Conservation (phyloP, 192 early-diverging fungal species). For the Chytriomyces hyalinus region DNA sequence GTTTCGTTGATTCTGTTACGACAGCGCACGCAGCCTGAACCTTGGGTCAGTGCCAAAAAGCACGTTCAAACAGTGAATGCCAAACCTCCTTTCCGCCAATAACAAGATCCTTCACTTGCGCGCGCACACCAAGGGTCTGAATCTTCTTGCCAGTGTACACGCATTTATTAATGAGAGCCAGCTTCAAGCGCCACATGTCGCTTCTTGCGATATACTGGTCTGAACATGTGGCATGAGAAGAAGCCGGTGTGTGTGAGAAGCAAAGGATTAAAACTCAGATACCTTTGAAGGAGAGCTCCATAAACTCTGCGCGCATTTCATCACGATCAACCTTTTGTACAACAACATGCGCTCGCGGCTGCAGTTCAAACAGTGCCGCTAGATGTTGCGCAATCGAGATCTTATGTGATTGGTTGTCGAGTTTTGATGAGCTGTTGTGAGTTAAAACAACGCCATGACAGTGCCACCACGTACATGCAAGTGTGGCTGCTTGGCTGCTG, state of each 20-base stretch:
- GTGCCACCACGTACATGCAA: conserved; percentile 53
- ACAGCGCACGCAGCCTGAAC: conserved; percentile 75
- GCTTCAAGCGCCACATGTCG: conserved; percentile 93
- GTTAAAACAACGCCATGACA: no score
- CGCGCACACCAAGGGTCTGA: conserved; percentile 73
- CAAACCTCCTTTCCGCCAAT: conserved; percentile 61
- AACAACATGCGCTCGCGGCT: conserved; percentile 64
- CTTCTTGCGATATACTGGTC: conserved; percentile 87
- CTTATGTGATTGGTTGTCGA: conserved; percentile 37
- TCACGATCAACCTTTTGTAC: conserved; percentile 71
- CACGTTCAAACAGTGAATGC: background rate
- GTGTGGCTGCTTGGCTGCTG: conserved; percentile 53
- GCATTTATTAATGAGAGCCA: conserved; percentile 66
- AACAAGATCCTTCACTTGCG: conserved; percentile 81
- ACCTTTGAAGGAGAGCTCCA: conserved; percentile 83
- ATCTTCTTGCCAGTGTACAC: conserved; percentile 82
- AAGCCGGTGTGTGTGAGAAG: background rate
- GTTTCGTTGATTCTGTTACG: conserved; percentile 76
- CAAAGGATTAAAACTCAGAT: background rate
- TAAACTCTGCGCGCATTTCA: conserved; percentile 72
- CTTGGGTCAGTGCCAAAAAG: background rate
- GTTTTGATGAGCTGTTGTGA: no score
- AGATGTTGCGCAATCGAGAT: conserved; percentile 73
- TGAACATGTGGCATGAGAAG: background rate
- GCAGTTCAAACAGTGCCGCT: conserved; percentile 67